Evolutionary conservation across 257 asterid genomes (phyloP).

Genomic region (Przewalskia tangutica): DNA sequence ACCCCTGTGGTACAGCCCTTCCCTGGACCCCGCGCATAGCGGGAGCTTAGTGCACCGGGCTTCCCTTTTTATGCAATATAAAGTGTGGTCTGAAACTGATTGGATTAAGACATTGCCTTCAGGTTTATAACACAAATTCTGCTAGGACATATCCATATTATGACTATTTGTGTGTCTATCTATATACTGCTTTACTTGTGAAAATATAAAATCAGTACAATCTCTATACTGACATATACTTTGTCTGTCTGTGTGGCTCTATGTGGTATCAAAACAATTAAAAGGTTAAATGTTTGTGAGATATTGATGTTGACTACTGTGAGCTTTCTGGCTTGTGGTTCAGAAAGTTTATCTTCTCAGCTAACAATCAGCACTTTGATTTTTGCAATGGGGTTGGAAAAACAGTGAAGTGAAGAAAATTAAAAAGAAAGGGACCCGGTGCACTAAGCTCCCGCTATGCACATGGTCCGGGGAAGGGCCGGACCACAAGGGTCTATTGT

Average conservation of each 20-base stretch:
- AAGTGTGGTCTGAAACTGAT: neutral
- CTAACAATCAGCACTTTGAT: neutral
- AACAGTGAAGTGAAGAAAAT: neutral
- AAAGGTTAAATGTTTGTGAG: neutral
- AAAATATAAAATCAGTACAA: too few relatives aligned
- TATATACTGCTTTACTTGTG: neutral
- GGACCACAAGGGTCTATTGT: too few relatives aligned
- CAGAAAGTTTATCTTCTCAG: neutral
- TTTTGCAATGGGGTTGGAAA: neutral
- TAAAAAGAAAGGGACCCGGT: too few relatives aligned
- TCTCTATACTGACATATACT: neutral
- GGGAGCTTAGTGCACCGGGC: too few relatives aligned
- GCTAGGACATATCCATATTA: neutral
- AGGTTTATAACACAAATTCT: neutral
- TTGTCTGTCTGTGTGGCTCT: neutral
- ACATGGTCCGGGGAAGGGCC: too few relatives aligned
- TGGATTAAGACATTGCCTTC: neutral
- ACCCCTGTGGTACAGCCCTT: too few relatives aligned
- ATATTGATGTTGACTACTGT: neutral
- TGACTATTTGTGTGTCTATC: neutral
- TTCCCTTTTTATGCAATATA: neutral
- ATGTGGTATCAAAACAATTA: neutral
- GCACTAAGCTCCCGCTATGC: too few relatives aligned
- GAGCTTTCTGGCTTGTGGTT: neutral
- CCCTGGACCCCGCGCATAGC: too few relatives aligned